Percentiles rank a stretch among this genome's conserved stretches.
These are phyloP conservation scores for Coemansia erecta DNA, from an alignment of 192 early-diverging fungal species.

Conservation along the genomic window DNA sequence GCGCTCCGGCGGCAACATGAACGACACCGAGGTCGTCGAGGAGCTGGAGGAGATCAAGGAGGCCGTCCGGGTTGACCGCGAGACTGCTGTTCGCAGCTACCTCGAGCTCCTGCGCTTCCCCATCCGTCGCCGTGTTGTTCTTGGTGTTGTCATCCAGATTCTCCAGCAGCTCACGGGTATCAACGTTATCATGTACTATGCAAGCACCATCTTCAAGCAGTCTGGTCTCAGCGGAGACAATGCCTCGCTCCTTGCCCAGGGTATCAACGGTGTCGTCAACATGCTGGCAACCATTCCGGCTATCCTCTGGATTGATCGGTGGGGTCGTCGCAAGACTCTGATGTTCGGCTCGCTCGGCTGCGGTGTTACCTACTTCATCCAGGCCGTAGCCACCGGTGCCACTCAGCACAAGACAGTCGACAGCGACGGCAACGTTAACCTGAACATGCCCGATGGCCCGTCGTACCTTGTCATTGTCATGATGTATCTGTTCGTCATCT, in stretches of 20 bases:
- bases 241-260: constrained; percentile 60
- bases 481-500: constrained; percentile 78
- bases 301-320: constrained; percentile 75
- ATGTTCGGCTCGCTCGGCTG: constrained; percentile 66
- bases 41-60: constrained; percentile 77
- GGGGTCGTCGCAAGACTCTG: constrained; percentile 83
- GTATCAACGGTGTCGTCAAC: constrained; percentile 79
- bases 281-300: constrained; percentile 82
- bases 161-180: constrained; percentile 85
- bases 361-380: constrained; percentile 35
- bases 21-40: constrained; percentile 55
- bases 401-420: constrained; percentile 36
- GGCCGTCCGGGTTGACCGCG: constrained; percentile 62
- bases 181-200: constrained; percentile 84
- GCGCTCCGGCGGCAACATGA: constrained; percentile 61
- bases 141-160: constrained; percentile 72
- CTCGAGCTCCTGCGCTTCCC: constrained; percentile 56
- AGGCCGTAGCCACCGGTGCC: constrained; percentile 43
- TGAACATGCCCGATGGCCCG: constrained; percentile 41
- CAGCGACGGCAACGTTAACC: constrained; percentile 27
- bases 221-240: constrained; percentile 50
- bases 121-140: constrained; percentile 59
- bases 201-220: constrained; percentile 61
- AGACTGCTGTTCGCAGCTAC: constrained; percentile 66
- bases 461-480: constrained; percentile 65